These are phyloP conservation scores for Leccinum broughii DNA, from an alignment of 768 basidiomycete genomes.

Conservation along the genomic window DNA sequence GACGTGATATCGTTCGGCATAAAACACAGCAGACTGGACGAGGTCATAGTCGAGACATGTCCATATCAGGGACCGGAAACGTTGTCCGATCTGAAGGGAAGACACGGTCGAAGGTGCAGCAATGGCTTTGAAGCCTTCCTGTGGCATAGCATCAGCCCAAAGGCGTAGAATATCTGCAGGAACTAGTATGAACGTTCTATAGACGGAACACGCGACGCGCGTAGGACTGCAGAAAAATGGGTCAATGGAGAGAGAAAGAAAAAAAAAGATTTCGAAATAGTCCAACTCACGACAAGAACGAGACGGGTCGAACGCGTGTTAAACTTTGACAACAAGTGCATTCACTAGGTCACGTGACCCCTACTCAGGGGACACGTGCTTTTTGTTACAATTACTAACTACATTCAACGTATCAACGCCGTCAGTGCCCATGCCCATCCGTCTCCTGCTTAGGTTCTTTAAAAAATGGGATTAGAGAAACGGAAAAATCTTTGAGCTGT, in stretches of 20 bases:
- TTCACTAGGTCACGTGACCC: constrained; percentile 32
- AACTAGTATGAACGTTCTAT: constrained; percentile 20
- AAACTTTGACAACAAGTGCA: constrained; percentile 21
- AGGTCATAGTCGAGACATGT: constrained; percentile 82
- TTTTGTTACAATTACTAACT: no score
- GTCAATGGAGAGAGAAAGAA: constrained; percentile 10
- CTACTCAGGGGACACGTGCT: neutral
- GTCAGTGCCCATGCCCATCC: constrained; percentile 75
- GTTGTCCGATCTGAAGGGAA: constrained; percentile 61
- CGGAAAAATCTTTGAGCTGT: constrained; percentile 9
- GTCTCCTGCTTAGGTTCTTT: constrained; percentile 71
- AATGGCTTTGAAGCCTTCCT: constrained; percentile 42
- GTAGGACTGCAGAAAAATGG: constrained; percentile 5
- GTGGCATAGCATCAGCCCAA: constrained; percentile 52
- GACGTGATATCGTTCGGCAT: constrained; percentile 81
- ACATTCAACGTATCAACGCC: constrained; percentile 4
- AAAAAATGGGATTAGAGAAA: constrained; percentile 19
- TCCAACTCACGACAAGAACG: constrained; percentile 11
- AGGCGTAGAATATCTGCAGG: constrained; percentile 30
- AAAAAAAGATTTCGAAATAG: constrained; percentile 20
- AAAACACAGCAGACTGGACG: constrained; percentile 79
- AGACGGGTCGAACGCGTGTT: constrained; percentile 21
- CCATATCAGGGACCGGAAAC: constrained; percentile 76
- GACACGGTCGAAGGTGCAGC: constrained; percentile 38
- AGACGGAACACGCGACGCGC: constrained; percentile 13